A percentile compares a stretch with the other conserved stretches of the same genome.
Conservation (phyloP, 306 rosid species). For the Cucumis cinereus region DNA sequence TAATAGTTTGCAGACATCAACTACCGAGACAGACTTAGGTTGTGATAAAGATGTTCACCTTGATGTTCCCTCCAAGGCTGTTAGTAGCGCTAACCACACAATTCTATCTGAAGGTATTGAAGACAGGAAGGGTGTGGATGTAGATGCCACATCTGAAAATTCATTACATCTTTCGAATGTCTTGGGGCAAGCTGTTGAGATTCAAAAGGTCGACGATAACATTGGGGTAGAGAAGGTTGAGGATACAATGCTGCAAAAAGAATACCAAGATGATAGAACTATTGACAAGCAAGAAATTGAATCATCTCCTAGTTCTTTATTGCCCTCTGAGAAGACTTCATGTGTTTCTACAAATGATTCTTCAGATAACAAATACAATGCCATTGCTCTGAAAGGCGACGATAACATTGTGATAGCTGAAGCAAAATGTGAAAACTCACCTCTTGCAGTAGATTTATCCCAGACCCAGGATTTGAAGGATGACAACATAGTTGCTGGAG, state of each 20-base stretch:
- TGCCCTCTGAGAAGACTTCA: constrained; percentile 13
- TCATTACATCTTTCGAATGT: constrained; percentile 20
- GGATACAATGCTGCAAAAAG: constrained; percentile 19
- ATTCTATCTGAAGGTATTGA: constrained; percentile 23
- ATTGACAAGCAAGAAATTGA: constrained; percentile 30
- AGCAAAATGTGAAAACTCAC: constrained; percentile 23
- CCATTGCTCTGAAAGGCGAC: constrained; percentile 12
- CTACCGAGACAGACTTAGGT: constrained; percentile 23
- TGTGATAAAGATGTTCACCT: constrained; percentile 19
- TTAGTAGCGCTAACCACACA: constrained; percentile 19
- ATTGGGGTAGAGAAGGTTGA: constrained; percentile 14
- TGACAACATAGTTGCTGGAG: constrained; percentile 19
- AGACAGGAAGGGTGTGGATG: constrained; percentile 23
- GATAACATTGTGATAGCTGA: constrained; percentile 15
- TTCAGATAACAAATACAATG: constrained; percentile 14
- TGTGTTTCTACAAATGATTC: constrained; percentile 10
- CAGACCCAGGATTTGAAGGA: constrained; percentile 10
- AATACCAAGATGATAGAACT: constrained; percentile 19
- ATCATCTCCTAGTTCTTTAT: constrained; percentile 10
- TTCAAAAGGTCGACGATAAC: no score
- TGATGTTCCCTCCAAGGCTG: constrained; percentile 17
- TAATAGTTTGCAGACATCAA: constrained; percentile 19
- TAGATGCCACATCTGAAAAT: constrained; percentile 23
- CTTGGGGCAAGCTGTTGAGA: constrained; percentile 25
- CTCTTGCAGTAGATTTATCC: constrained; percentile 20